Evolutionary conservation across 306 rosid species (phyloP), one percentile per base, ranked within the genome.

Genomic region (Prunus dulcis): DNA sequence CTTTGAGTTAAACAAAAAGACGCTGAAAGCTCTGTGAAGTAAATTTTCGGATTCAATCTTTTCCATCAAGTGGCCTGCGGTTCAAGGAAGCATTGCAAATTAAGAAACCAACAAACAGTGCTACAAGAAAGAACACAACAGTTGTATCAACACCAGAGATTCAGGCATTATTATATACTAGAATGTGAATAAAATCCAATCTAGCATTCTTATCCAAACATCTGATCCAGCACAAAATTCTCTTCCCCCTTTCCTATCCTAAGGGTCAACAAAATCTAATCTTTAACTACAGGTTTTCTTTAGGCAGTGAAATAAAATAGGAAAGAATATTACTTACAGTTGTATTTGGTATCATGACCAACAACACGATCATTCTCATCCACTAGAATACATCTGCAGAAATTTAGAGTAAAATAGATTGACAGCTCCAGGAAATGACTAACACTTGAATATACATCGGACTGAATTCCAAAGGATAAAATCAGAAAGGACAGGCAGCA

Each of bases 11-110:
- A 96, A 96, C 79, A 96, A 77, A 82, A 96, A 96, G 69, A 96
- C 99, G 57, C 99, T 96, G 85, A 96, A 96, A 81, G 99, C 98
- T 70, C 98, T 86, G 73, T 96, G 99, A 49, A 96, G 88, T 93
- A 86, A 73, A 77, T 91, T 92, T 78, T 84, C 94, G 73, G 93
- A 71, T 82, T 96, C 97, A 79, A 96, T 92, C 87, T 92, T 96
- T 67, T 92, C 98, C 99, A 90, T 88, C 91, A 96, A 87, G 82
- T 96, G 99, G 77, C 99, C 99, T 96, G 78, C 52, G 72, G 71
- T 74, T 75, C 72, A 49, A 34, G 32, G 19, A 81, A 79, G 79
- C 34, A 76, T 52, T 76, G 62, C 68, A 27, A 71, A 67, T 74
- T 62, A 64, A 62, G 27, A 41, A 58, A 72, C 74, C 75, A 22